Evolutionary conservation across 805 yeast genomes (phyloP), one percentile per base, ranked within the genome.

Genomic region (Candida krabiensis): DNA sequence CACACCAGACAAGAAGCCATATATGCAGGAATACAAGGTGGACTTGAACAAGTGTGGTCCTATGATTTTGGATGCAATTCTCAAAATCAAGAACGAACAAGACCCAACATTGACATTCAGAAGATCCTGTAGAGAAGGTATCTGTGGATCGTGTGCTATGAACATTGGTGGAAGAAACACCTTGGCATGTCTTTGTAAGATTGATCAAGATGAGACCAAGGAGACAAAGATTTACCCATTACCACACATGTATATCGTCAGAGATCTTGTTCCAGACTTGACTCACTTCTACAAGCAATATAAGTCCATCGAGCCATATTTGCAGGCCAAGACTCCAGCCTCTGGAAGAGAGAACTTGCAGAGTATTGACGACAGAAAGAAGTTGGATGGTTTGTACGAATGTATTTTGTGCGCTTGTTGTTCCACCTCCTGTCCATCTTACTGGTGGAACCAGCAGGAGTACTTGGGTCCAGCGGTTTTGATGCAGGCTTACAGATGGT

Each of bases 381-480:
- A 93, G 71, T 77, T 91, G 61, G 98, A 93, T 66, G 99, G 99
- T 40, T 71, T 93, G 53, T 91, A 91, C 71, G 98, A 91, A 71
- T 91, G 99, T 75, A 91, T 91, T 58, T 73, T 91, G 62, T 91
- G 99, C 73, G 99, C 99, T 9, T 90, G 99, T 71, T 91, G 99
- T 70, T 90, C 97, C 24, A 93, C 99, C 36, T 83, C 98, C 14
- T 93, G 99, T 74, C 99, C 99, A 38, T 90, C 98, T 3, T 93
- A 93, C 78, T 93, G 99, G 99, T 93, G 99, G 99, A 93, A 93
- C 72, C 96, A 88, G 72, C 96, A 90, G 70, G 95, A 93, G 74
- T 93, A 93, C 70, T 73, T 93, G 56, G 99, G 99, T 41, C 99
- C 99, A 18, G 99, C 99, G 21, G 98, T 93, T 38, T 78, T 93